A percentile compares a stretch with the other conserved stretches of the same genome.
These are phyloP conservation scores for Claviceps paspali DNA, from an alignment of 2,329 filamentous ascomycete genomes.

Conservation along the genomic window DNA sequence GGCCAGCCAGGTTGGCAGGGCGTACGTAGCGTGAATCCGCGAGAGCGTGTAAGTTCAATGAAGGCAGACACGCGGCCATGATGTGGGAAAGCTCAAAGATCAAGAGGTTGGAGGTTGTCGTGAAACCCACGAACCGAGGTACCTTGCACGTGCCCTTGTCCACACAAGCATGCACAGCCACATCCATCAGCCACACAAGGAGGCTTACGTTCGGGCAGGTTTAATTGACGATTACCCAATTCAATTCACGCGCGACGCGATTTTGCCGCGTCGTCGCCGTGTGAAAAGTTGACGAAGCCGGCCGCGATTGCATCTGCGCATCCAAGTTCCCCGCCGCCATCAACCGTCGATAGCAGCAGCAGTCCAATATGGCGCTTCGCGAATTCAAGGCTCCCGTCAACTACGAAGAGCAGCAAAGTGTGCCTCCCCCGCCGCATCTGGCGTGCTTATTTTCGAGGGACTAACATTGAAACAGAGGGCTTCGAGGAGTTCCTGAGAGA, in stretches of 20 bases:
- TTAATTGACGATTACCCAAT: too few species aligned
- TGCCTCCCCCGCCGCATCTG: too few species aligned
- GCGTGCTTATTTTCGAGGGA: too few species aligned
- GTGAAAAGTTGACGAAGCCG: not conserved
- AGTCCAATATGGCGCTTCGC: slow-evolving; percentile 62
- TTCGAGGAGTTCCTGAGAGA: slow-evolving; percentile 78
- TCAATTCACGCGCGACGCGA: not conserved
- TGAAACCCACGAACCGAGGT: not conserved
- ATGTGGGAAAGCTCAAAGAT: not conserved
- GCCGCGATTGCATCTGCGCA: not conserved
- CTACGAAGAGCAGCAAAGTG: slow-evolving; percentile 76
- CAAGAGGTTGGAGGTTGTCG: not conserved
- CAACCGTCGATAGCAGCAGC: not conserved
- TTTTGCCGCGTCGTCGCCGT: too few species aligned
- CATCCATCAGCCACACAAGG: not conserved
- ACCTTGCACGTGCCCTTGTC: too few species aligned
- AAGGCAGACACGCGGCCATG: not conserved
- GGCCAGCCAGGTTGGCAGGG: not conserved
- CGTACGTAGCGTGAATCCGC: not conserved
- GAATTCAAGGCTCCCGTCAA: slow-evolving; percentile 66
- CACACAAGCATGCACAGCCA: not conserved
- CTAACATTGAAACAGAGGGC: slow-evolving; percentile 34
- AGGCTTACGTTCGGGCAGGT: too few species aligned
- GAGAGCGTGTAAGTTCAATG: not conserved
- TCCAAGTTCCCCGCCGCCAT: not conserved